phyloP scores from a whole-genome alignment of 2,329 filamentous ascomycete genomes.

The Calcarisporium arbuscula region DNA sequence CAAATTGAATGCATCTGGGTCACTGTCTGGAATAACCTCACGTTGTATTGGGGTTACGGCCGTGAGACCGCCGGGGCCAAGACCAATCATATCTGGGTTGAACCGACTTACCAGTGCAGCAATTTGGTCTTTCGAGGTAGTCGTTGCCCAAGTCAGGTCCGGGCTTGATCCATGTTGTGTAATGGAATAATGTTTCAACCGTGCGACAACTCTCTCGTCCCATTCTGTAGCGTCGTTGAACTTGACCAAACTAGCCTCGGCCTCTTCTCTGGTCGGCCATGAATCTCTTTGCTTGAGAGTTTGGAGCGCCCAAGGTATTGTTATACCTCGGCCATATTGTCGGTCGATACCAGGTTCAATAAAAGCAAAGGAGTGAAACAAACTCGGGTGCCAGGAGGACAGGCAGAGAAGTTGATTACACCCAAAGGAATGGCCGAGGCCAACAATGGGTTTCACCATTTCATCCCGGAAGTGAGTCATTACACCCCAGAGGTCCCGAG shows the following conservation, averaged over 20 bases:
- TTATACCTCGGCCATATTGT: conserved; percentile 2
- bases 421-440: conserved; percentile 5
- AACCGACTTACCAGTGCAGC: conserved; percentile 3
- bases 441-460: conserved; percentile 4
- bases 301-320: conserved; percentile 2
- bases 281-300: conserved; percentile 2
- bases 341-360: conserved; percentile 5
- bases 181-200: conserved; percentile 3
- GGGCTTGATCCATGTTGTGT: background rate
- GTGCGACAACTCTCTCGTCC: conserved; percentile 1
- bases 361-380: conserved; percentile 7
- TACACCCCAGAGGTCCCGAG: conserved; percentile 4
- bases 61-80: conserved; percentile 2
- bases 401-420: conserved; percentile 6
- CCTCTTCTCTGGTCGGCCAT: background rate
- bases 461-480: conserved; percentile 1
- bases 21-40: conserved; percentile 1
- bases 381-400: conserved; percentile 5
- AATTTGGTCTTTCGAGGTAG: conserved; percentile 2
- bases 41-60: conserved; percentile 1
- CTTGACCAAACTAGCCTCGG: conserved; percentile 2
- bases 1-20: conserved; percentile 1
- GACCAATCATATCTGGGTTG: conserved; percentile 1
- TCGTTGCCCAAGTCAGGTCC: no score
- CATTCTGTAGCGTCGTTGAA: background rate